Evolutionary conservation across 768 basidiomycete species (phyloP).

Genomic region (Boletus sensibilis): DNA sequence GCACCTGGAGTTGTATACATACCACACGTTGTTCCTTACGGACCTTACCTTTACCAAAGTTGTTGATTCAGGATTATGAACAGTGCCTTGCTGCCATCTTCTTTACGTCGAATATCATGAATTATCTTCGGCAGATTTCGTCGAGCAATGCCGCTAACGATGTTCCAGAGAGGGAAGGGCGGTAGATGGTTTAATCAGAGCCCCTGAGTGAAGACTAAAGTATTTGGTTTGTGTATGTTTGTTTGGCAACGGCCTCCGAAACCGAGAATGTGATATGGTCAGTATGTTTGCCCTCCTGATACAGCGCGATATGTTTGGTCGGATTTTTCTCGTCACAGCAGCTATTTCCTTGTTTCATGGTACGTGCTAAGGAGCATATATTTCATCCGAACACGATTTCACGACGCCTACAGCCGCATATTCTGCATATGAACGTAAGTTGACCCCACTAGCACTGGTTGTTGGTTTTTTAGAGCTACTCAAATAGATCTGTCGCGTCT

Average conservation of each 20-base stretch:
- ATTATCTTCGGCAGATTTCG: no score
- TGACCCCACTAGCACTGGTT: slow-evolving; percentile 18
- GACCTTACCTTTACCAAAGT: neutral
- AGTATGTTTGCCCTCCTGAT: no score
- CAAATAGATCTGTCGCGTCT: slow-evolving; percentile 66
- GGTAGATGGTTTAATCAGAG: no score
- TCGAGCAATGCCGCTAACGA: no score
- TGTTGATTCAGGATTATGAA: neutral
- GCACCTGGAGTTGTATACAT: neutral
- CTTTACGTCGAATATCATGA: no score
- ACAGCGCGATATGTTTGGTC: slow-evolving; percentile 42
- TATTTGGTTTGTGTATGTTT: no score
- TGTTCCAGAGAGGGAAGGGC: no score
- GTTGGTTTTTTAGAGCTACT: slow-evolving; percentile 1
- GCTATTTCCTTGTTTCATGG: slow-evolving; percentile 54
- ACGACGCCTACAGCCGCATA: slow-evolving; percentile 55
- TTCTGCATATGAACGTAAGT: slow-evolving; percentile 78
- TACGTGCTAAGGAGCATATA: slow-evolving; percentile 25
- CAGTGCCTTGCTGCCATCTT: no score
- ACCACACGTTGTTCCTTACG: neutral
- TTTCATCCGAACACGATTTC: neutral
- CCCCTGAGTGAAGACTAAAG: no score
- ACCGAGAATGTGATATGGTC: no score
- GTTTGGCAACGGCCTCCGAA: no score
- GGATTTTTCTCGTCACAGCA: slow-evolving; percentile 46